phyloP scores from a whole-genome alignment of 257 asterid genomes.

The Gardenia jasminoides region DNA sequence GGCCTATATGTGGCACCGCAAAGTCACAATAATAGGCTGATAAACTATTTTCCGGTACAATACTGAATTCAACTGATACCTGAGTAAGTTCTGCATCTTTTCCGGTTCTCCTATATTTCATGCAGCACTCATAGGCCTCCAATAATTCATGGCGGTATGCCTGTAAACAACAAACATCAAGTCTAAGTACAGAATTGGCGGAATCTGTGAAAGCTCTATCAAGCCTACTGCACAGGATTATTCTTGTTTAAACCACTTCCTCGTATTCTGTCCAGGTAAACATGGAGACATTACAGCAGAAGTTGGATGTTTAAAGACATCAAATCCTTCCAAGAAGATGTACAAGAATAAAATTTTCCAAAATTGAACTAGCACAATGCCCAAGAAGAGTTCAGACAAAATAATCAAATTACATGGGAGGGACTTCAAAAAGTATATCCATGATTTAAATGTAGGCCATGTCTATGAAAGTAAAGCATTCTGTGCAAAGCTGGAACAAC shows the following conservation, averaged over 20 bases:
- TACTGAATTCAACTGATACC: slow-evolving; percentile 41
- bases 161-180: slow-evolving; percentile 36
- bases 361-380: neutral
- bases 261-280: neutral
- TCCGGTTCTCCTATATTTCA: slow-evolving; percentile 76
- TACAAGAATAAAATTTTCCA: neutral
- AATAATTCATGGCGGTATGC: slow-evolving; percentile 78
- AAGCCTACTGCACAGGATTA: no score
- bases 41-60: neutral
- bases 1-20: neutral
- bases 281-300: neutral
- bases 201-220: neutral
- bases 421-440: neutral
- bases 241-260: neutral
- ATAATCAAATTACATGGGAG: neutral
- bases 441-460: neutral
- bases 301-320: neutral
- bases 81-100: slow-evolving; percentile 96
- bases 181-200: neutral
- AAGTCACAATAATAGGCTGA: neutral
- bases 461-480: neutral
- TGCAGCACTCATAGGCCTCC: slow-evolving; percentile 94
- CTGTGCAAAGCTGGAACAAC: neutral
- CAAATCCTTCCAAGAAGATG: neutral
- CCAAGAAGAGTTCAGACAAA: neutral